Evolutionary conservation across 805 yeast species (phyloP).

Genomic region (Saturnispora bothae): DNA sequence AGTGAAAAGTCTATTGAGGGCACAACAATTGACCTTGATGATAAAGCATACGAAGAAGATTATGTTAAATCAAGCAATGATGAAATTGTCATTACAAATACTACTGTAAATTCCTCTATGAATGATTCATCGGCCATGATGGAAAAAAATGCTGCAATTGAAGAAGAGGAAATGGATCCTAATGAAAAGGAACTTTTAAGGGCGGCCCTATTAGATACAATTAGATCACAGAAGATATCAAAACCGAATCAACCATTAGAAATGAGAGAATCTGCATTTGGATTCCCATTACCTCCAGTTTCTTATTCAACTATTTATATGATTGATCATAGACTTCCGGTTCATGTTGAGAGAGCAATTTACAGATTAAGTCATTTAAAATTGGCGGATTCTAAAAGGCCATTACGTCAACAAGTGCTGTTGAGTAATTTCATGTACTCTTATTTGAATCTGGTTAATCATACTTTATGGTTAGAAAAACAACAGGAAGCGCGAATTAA

Average conservation of each 20-base stretch:
- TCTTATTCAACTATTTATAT: conserved; percentile 66
- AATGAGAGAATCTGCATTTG: conserved; percentile 74
- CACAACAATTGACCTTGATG: not conserved
- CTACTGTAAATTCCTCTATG: conserved; percentile 2
- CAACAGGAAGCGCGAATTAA: conserved; percentile 27
- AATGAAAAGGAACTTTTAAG: conserved; percentile 8
- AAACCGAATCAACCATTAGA: conserved; percentile 47
- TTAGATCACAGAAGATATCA: conserved; percentile 18
- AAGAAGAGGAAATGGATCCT: not conserved
- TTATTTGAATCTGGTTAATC: conserved; percentile 87
- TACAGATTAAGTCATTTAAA: conserved; percentile 88
- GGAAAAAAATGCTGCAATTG: not conserved
- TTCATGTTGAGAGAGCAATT: conserved; percentile 93
- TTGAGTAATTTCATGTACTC: conserved; percentile 97
- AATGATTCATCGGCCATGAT: not conserved
- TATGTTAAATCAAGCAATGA: too few relatives aligned
- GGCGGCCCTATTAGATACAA: conserved; percentile 16
- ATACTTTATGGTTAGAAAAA: conserved; percentile 70
- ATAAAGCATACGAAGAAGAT: not conserved
- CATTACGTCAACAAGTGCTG: conserved; percentile 83
- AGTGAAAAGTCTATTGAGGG: not conserved
- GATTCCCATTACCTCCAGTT: conserved; percentile 77
- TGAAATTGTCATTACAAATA: conserved; percentile 6
- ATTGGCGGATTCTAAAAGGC: conserved; percentile 87
- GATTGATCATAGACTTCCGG: conserved; percentile 81